These are phyloP conservation scores for Pichia sp. DNA, from an alignment of 1,139 yeast genomes.

Conservation along the genomic window DNA sequence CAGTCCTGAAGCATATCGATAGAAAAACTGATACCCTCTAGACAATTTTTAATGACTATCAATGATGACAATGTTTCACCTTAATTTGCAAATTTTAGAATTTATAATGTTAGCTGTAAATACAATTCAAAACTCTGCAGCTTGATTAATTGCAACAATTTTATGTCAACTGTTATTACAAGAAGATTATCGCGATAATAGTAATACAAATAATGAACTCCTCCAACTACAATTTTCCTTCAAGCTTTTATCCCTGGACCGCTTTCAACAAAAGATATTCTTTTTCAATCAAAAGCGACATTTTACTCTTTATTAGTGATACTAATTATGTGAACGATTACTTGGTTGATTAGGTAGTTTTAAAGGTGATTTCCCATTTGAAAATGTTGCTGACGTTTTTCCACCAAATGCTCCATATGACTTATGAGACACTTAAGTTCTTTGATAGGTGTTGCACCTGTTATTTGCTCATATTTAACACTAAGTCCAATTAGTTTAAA, in stretches of 20 bases:
- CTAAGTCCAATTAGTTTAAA: slow-evolving; percentile 79
- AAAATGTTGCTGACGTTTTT: slow-evolving; percentile 59
- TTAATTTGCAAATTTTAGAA: slow-evolving; percentile 40
- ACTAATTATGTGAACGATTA: slow-evolving; percentile 23
- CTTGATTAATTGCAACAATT: slow-evolving; percentile 53
- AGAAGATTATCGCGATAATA: slow-evolving; percentile 29
- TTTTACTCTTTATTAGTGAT: slow-evolving; percentile 53
- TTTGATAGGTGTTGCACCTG: slow-evolving; percentile 71
- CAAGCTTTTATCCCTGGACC: slow-evolving; percentile 62
- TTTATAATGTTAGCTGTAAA: slow-evolving; percentile 59
- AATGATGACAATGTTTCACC: slow-evolving; percentile 34
- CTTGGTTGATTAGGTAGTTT: slow-evolving; percentile 62
- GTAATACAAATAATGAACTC: slow-evolving; percentile 37
- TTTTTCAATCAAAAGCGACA: slow-evolving; percentile 62
- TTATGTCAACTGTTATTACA: slow-evolving; percentile 56
- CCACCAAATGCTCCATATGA: slow-evolving; percentile 61
- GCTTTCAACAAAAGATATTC: slow-evolving; percentile 39
- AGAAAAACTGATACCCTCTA: slow-evolving; percentile 29
- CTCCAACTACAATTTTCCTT: slow-evolving; percentile 46
- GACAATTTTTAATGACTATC: slow-evolving; percentile 27
- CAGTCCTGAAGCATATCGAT: slow-evolving; percentile 37
- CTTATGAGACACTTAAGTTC: slow-evolving; percentile 88
- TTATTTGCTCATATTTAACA: slow-evolving; percentile 70
- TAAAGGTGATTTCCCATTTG: slow-evolving; percentile 68
- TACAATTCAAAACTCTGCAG: slow-evolving; percentile 46